Percentiles rank a stretch among this genome's conserved stretches.
Conservation (phyloP, 1,284 basidiomycete species). For the Peniophora sp. region DNA sequence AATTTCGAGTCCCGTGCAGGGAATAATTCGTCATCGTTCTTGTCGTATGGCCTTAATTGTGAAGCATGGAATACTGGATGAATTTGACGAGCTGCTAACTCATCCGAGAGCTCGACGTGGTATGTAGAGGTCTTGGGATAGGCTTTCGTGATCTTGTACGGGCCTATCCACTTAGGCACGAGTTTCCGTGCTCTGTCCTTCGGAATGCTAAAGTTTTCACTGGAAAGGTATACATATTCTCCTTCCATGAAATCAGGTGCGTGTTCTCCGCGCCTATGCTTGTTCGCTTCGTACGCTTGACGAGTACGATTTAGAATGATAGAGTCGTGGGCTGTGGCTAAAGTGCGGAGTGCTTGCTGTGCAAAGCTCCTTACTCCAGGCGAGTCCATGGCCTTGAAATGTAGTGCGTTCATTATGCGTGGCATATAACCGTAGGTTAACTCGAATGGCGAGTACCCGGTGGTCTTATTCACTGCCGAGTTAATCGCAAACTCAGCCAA, state of each 20-base stretch:
- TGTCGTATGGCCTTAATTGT: slow-evolving; percentile 14
- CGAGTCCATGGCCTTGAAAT: slow-evolving; percentile 20
- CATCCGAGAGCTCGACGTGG: slow-evolving; percentile 17
- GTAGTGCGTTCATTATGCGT: not conserved
- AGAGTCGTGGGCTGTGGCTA: slow-evolving; percentile 16
- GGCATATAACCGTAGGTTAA: slow-evolving; percentile 24
- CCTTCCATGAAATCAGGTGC: slow-evolving; percentile 14
- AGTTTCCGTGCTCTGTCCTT: slow-evolving; percentile 24
- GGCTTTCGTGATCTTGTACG: slow-evolving; percentile 16
- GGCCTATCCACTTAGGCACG: slow-evolving; percentile 24
- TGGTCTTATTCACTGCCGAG: slow-evolving; percentile 18
- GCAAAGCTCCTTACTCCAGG: slow-evolving; percentile 19
- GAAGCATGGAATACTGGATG: slow-evolving; percentile 20
- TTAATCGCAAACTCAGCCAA: slow-evolving; percentile 28
- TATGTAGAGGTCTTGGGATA: slow-evolving; percentile 14
- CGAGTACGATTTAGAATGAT: slow-evolving; percentile 13
- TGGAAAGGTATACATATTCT: slow-evolving; percentile 24
- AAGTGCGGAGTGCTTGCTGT: slow-evolving; percentile 11
- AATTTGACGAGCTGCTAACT: slow-evolving; percentile 14
- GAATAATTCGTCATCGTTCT: slow-evolving; percentile 19
- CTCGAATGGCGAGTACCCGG: slow-evolving; percentile 28
- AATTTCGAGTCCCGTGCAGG: slow-evolving; percentile 13
- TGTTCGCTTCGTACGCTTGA: slow-evolving; percentile 19
- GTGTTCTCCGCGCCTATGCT: slow-evolving; percentile 8
- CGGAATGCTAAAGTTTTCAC: slow-evolving; percentile 23